These are phyloP conservation scores for Rhynchospora pubera DNA, from an alignment of 176 grass and related monocot species.

Conservation along the genomic window DNA sequence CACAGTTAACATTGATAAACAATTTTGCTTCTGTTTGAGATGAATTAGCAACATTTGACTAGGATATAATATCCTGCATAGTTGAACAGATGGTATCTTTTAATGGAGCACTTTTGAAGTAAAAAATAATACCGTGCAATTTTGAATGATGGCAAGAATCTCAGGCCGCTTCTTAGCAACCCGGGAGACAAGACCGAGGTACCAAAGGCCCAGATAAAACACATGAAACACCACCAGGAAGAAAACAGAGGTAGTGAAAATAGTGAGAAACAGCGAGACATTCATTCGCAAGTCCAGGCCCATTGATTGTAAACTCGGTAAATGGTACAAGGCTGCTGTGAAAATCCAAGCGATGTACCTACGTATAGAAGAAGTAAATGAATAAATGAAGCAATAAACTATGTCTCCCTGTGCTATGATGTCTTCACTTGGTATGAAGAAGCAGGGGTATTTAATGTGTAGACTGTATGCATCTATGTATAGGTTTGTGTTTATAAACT, in stretches of 20 bases:
- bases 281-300: conserved; percentile 97
- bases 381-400: not conserved
- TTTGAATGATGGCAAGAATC: conserved; percentile 86
- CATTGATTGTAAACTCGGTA: conserved; percentile 99
- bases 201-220: conserved; percentile 94
- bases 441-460: not conserved
- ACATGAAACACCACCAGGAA: conserved; percentile 89
- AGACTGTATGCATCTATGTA: not conserved
- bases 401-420: not conserved
- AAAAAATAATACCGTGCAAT: conserved; percentile 72
- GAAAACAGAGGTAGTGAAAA: conserved; percentile 81
- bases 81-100: not conserved
- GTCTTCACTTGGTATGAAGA: not conserved
- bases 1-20: not conserved
- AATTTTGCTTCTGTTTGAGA: not conserved
- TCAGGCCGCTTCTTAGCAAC: conserved; percentile 81
- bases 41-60: conserved; percentile 17
- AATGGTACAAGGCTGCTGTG: conserved; percentile 74
- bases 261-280: conserved; percentile 78
- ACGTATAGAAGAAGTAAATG: not conserved
- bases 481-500: not conserved
- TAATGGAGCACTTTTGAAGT: not conserved
- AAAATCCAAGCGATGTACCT: conserved; percentile 99
- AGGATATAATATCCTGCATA: not conserved
- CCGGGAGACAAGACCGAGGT: conserved; percentile 84